phyloP scores from a whole-genome alignment of 495 filamentous ascomycete species.

The Lophium mytilinum region DNA sequence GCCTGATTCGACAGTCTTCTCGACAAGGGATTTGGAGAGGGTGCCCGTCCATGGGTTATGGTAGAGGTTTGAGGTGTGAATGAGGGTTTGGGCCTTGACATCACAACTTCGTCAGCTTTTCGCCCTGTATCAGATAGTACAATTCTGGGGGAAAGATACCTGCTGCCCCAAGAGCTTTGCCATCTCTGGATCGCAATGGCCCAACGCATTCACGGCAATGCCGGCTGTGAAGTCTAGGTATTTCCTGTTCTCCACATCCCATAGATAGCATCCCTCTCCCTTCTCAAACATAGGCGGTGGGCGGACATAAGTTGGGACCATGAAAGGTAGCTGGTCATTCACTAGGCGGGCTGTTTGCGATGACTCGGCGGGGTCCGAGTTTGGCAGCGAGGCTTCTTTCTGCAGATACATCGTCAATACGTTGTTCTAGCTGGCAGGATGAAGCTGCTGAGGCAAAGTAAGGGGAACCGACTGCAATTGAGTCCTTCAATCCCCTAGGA shows the following conservation, averaged over 20 bases:
- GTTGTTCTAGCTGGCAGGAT: neutral
- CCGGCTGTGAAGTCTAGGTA: conserved; percentile 94
- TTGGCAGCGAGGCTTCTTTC: conserved; percentile 58
- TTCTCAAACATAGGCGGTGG: conserved; percentile 84
- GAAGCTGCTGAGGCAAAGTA: neutral
- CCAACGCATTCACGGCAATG: conserved; percentile 89
- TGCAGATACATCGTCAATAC: conserved; percentile 25
- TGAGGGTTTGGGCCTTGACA: conserved; percentile 59
- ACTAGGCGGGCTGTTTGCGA: conserved; percentile 70
- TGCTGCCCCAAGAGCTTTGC: conserved; percentile 64
- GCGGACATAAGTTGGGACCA: conserved; percentile 91
- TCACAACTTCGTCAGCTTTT: neutral
- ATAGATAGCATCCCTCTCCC: conserved; percentile 78
- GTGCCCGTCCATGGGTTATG: conserved; percentile 89
- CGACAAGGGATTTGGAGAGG: conserved; percentile 76
- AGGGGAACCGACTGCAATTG: conserved; percentile 27
- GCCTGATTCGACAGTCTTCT: conserved; percentile 63
- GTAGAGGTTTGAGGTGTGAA: conserved; percentile 92
- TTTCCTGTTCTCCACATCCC: conserved; percentile 77
- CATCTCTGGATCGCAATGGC: conserved; percentile 73
- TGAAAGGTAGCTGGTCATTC: conserved; percentile 64
- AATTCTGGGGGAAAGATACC: conserved; percentile 34
- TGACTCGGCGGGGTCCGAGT: conserved; percentile 69
- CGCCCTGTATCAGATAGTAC: too few relatives aligned
- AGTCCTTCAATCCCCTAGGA: conserved; percentile 26